Percentiles rank a stretch among this genome's conserved stretches.
Evolutionary conservation across 352 stramenopile genomes (phyloP).

Genomic region (Phytophthora kernoviae): DNA sequence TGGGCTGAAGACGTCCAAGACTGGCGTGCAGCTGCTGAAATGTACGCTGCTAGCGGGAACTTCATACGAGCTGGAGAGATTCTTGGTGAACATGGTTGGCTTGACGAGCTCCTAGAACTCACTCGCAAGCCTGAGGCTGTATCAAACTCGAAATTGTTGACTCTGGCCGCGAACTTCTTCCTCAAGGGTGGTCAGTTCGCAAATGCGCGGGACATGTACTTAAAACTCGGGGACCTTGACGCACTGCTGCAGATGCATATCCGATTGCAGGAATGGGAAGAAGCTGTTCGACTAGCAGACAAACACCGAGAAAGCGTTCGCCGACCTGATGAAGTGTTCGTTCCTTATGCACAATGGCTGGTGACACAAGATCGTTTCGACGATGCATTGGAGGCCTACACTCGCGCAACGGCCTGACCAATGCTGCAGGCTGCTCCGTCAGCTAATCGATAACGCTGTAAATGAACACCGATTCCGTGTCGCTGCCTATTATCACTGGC

Average conservation of each 20-base stretch:
- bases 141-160: constrained; percentile 47
- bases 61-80: constrained; percentile 83
- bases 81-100: constrained; percentile 86
- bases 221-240: constrained; percentile 84
- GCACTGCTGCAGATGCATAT: constrained; percentile 92
- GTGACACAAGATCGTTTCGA: constrained; percentile 92
- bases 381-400: constrained; percentile 92
- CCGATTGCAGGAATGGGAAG: constrained; percentile 90
- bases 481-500: constrained; percentile 93
- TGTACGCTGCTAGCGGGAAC: constrained; percentile 92
- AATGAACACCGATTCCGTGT: constrained; percentile 88
- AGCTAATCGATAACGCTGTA: constrained; percentile 91
- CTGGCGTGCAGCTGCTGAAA: constrained; percentile 90
- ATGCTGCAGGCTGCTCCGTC: constrained; percentile 79
- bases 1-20: constrained; percentile 94
- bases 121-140: constrained; percentile 59
- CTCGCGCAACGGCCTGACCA: constrained; percentile 80
- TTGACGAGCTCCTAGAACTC: constrained; percentile 86
- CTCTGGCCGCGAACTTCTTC: constrained; percentile 68
- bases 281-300: constrained; percentile 90
- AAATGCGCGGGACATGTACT: constrained; percentile 78
- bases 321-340: constrained; percentile 90
- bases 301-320: constrained; percentile 78
- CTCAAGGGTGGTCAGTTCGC: constrained; percentile 77
- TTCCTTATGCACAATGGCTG: constrained; percentile 94